Evolutionary conservation across 1,284 basidiomycete genomes (phyloP).

Genomic region (Irpex lacteus): DNA sequence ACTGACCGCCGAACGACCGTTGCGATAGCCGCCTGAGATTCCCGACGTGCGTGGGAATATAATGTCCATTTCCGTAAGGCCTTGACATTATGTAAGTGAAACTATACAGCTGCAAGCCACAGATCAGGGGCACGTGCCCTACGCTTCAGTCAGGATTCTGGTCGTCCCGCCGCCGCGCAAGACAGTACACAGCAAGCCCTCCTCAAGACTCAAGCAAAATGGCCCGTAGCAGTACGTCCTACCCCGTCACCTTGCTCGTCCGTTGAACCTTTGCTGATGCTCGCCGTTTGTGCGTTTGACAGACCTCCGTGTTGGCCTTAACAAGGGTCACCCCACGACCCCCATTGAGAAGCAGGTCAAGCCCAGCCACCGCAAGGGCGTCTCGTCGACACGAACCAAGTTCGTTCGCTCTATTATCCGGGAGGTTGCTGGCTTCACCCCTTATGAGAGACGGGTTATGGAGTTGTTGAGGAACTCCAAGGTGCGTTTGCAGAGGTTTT

Average conservation of each 20-base stretch:
- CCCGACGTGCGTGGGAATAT: constrained; percentile 24
- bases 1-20: background rate
- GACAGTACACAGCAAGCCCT: constrained; percentile 32
- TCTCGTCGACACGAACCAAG: constrained; percentile 80
- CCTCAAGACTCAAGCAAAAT: constrained; percentile 67
- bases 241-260: constrained; percentile 3
- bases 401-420: constrained; percentile 91
- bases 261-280: constrained; percentile 6
- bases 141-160: constrained; percentile 10
- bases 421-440: constrained; percentile 97
- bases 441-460: constrained; percentile 98
- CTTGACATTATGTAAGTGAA: constrained; percentile 18
- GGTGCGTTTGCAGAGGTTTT: constrained; percentile 44
- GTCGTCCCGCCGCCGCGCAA: constrained; percentile 17
- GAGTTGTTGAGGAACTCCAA: constrained; percentile 99
- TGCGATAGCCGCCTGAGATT: background rate
- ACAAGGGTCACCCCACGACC: constrained; percentile 93
- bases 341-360: constrained; percentile 76
- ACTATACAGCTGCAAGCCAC: constrained; percentile 48
- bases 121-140: constrained; percentile 23
- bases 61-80: background rate
- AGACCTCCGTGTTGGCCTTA: constrained; percentile 91
- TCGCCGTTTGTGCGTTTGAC: constrained; percentile 7
- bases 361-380: constrained; percentile 93
- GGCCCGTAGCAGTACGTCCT: constrained; percentile 63